Evolutionary conservation across 1,284 basidiomycete genomes (phyloP), one percentile per base, ranked within the genome.

Genomic region (Mycena sp.): DNA sequence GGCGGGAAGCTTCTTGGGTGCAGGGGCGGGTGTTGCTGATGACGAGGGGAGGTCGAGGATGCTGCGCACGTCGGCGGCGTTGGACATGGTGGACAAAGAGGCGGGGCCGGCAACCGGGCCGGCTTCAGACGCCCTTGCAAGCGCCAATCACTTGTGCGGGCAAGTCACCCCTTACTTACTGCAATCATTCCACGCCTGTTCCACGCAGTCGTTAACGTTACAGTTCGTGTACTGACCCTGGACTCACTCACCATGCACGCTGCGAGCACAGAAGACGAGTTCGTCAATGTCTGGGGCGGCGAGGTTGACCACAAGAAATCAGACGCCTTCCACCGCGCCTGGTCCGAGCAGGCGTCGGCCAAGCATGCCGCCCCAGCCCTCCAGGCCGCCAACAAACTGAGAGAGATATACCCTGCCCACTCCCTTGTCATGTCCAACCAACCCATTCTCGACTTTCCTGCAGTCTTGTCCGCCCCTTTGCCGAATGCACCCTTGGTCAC

Each of bases 21-120:
- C 80, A 16, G 82, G 78, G 3, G 80, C 80, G 37, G 76, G 80
- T 32, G 78, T 74, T 45, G 75, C 74, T 40, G 77, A 72, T 14
- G 74, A 72, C 16, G 80, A 79, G 61, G 83, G 83, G 9, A 95
- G 79, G 16, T 89, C 87, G 43, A 95, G 87, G 32, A 92, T 90
- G 64, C 91, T 91, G 21, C 94, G 89, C 64, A 96, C 85, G 74
- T 96, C 94, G 64, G 93, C 89, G 62, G 92, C 87, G 72, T 86
- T 82, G 44, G 86, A 82, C 86, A 89, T 89, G 69, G 67, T 72
- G 65, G 61, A 50, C 29, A 58, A 21, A 16, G 25, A 48, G 19
- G 28, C 32, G 32, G n/a, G n/a, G n/a, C n/a, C n/a, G n/a, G n/a
- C n/a, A n/a, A n/a, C n/a, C n/a, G n/a, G n/a, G n/a, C n/a, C n/a